Conservation (phyloP, 2,329 filamentous ascomycete genomes). For the Fusarium albosuccineum region DNA sequence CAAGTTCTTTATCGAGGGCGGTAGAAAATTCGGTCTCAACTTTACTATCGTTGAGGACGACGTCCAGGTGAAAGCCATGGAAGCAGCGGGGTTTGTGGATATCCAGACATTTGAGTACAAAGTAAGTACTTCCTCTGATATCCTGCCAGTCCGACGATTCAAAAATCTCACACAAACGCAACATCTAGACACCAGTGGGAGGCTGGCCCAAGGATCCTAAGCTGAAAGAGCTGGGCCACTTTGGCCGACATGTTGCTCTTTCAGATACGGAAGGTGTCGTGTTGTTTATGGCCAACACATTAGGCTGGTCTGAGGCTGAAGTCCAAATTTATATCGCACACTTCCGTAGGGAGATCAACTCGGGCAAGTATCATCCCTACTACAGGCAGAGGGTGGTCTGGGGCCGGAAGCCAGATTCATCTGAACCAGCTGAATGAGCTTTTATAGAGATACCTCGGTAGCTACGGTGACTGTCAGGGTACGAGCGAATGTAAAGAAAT, state of each 20-base stretch:
- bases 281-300: constrained; percentile 6
- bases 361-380: constrained; percentile 3
- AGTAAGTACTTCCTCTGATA: neutral
- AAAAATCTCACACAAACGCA: neutral
- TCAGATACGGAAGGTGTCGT: constrained; percentile 10
- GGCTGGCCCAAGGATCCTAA: neutral
- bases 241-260: neutral
- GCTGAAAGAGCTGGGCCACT: neutral
- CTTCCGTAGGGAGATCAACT: constrained; percentile 15
- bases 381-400: constrained; percentile 18
- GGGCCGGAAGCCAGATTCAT: constrained; percentile 13
- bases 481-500: too few relatives aligned
- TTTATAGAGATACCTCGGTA: too few relatives aligned
- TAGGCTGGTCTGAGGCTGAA: constrained; percentile 3
- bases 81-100: constrained; percentile 21
- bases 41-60: constrained; percentile 21
- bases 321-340: constrained; percentile 22
- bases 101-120: constrained; percentile 19
- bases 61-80: constrained; percentile 15
- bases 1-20: constrained; percentile 27
- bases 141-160: neutral
- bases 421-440: neutral
- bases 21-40: constrained; percentile 8
- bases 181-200: neutral
- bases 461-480: too few relatives aligned